Conservation (phyloP, 2,329 filamentous ascomycete genomes). For the Phaeomoniella chlamydospora region DNA sequence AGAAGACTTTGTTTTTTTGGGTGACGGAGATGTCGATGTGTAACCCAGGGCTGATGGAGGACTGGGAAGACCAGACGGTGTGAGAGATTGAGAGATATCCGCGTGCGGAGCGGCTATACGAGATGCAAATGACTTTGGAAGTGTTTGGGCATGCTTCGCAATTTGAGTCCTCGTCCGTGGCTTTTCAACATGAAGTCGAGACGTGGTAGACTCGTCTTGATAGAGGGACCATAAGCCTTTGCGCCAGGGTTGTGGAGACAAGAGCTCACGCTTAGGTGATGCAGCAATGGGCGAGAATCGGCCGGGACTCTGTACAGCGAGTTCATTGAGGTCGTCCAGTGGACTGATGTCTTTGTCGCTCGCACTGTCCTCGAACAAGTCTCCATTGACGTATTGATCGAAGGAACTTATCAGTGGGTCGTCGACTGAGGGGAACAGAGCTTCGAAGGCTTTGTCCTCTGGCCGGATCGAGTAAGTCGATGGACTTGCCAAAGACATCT, state of each 20-base stretch:
- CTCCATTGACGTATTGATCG: conserved; percentile 47
- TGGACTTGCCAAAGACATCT: conserved; percentile 13
- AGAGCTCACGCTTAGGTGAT: conserved; percentile 24
- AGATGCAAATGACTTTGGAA: conserved; percentile 10
- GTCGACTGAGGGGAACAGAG: conserved; percentile 30
- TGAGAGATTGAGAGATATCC: conserved; percentile 21
- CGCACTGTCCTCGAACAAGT: conserved; percentile 33
- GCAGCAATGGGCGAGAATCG: conserved; percentile 34
- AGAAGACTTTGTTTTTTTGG: conserved; percentile 10
- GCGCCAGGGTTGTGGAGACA: conserved; percentile 36
- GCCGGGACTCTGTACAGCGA: conserved; percentile 34
- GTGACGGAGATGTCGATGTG: neutral
- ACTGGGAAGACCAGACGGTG: conserved; percentile 9
- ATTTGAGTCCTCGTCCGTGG: conserved; percentile 6
- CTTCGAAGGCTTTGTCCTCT: conserved; percentile 36
- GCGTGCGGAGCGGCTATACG: conserved; percentile 14
- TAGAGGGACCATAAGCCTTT: conserved; percentile 36
- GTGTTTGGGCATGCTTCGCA: conserved; percentile 3
- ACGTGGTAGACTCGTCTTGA: conserved; percentile 29
- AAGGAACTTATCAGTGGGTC: conserved; percentile 48
- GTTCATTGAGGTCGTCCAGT: conserved; percentile 33
- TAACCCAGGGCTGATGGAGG: neutral
- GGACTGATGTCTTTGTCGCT: conserved; percentile 32
- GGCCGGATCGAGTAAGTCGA: conserved; percentile 23
- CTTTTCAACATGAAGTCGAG: conserved; percentile 20